Percentiles rank a stretch among this genome's conserved stretches.
phyloP scores from a whole-genome alignment of 1,284 basidiomycete genomes.

The Pulveroboletus sp. region DNA sequence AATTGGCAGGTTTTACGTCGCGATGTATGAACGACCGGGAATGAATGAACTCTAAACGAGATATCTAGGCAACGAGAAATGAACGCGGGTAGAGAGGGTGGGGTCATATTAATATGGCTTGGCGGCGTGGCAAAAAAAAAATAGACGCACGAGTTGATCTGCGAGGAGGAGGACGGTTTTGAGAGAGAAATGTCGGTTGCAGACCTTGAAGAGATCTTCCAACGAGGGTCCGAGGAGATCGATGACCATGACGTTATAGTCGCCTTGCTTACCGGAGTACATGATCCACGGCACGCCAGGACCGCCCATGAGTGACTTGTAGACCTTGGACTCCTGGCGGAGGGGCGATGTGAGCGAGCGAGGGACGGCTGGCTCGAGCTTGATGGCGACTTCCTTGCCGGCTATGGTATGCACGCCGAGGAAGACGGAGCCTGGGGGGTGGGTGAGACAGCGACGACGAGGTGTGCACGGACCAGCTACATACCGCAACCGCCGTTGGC shows the following conservation, averaged over 20 bases:
- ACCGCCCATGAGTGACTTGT: constrained; percentile 91
- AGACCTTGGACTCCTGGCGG: constrained; percentile 89
- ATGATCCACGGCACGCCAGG: constrained; percentile 94
- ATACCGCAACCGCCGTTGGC: constrained; percentile 91
- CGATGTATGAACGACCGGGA: constrained; percentile 81
- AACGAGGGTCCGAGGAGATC: constrained; percentile 92
- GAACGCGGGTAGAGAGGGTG: constrained; percentile 19
- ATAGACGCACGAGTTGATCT: constrained; percentile 79
- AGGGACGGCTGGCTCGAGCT: constrained; percentile 86
- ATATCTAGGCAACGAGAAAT: constrained; percentile 50
- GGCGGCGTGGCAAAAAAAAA: background rate
- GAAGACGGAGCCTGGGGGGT: constrained; percentile 78
- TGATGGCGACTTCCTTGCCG: constrained; percentile 96
- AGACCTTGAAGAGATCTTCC: constrained; percentile 95
- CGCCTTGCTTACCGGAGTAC: constrained; percentile 93
- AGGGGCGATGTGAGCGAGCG: constrained; percentile 56
- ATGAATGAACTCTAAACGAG: constrained; percentile 76
- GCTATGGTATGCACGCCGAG: constrained; percentile 94
- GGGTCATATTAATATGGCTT: constrained; percentile 10
- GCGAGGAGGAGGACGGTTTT: constrained; percentile 92
- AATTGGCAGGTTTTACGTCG: constrained; percentile 96
- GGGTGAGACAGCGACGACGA: constrained; percentile 2
- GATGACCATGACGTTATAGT: constrained; percentile 97
- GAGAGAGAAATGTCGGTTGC: constrained; percentile 88
- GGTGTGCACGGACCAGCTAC: constrained; percentile 34